Conservation (phyloP, 139 green algal species). For the Chlorella ohadii region DNA sequence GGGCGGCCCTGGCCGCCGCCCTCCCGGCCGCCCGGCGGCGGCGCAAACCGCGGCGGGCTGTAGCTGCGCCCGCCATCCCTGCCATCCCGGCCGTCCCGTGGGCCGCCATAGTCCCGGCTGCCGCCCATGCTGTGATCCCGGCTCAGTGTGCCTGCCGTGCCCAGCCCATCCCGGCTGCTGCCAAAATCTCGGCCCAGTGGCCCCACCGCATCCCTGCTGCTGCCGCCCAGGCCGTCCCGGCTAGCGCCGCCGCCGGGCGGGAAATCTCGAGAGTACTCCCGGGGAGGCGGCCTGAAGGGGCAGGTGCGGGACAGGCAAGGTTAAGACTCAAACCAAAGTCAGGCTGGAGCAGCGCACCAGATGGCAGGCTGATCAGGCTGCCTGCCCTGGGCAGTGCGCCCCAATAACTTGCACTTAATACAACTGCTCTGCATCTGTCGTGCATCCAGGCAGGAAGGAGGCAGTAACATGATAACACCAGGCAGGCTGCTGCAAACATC, state of each 20-base stretch:
- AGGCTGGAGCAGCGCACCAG: too few relatives aligned
- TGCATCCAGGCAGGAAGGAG: too few relatives aligned
- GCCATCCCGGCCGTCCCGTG: background rate
- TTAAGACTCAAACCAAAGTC: background rate
- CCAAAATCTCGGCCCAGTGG: too few relatives aligned
- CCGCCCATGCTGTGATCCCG: background rate
- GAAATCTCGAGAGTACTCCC: background rate
- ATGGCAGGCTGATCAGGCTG: background rate
- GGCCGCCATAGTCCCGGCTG: background rate
- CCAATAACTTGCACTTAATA: too few relatives aligned
- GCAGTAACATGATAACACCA: too few relatives aligned
- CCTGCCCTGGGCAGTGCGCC: too few relatives aligned
- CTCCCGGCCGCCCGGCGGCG: background rate
- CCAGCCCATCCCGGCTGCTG: too few relatives aligned
- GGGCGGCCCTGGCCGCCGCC: background rate
- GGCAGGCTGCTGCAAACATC: background rate
- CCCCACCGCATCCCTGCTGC: too few relatives aligned
- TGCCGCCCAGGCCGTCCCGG: background rate
- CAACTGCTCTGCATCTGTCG: background rate
- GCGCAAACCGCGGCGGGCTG: conserved; percentile 11
- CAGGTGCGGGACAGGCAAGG: background rate
- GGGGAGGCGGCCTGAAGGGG: background rate
- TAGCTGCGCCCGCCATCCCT: too few relatives aligned
- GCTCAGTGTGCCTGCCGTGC: background rate
- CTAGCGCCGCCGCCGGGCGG: background rate